Percentiles rank a stretch among this genome's conserved stretches.
phyloP scores from a whole-genome alignment of 352 stramenopile species.

The Globisporangium nunn region DNA sequence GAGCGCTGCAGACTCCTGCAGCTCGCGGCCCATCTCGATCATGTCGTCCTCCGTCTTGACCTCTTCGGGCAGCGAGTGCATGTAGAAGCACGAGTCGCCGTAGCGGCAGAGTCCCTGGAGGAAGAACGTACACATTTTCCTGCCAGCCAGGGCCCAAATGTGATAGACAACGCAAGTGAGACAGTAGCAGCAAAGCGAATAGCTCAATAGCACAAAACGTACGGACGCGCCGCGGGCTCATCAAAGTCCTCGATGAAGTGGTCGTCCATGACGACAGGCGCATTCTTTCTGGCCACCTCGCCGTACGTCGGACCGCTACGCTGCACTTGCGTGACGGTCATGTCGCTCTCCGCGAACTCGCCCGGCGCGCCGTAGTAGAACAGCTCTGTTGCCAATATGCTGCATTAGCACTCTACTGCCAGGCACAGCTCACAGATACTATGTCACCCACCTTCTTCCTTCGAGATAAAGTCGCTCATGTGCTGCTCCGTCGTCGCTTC shows the following conservation, averaged over 20 bases:
- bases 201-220: constrained; percentile 12
- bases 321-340: neutral
- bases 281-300: constrained; percentile 44
- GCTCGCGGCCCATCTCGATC: constrained; percentile 49
- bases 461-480: constrained; percentile 71
- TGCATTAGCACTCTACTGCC: neutral
- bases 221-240: constrained; percentile 42
- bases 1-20: constrained; percentile 51
- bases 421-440: neutral
- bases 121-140: constrained; percentile 80
- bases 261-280: constrained; percentile 12
- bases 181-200: neutral
- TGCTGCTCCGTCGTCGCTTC: constrained; percentile 15
- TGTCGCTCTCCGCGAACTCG: constrained; percentile 39
- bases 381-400: constrained; percentile 24
- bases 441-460: constrained; percentile 53
- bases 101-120: constrained; percentile 76
- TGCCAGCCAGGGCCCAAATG: constrained; percentile 4
- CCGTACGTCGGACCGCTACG: constrained; percentile 40
- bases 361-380: constrained; percentile 77
- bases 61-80: constrained; percentile 45
- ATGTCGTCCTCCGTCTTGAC: constrained; percentile 43
- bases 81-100: constrained; percentile 75
- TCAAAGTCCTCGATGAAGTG: constrained; percentile 24
- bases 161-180: too few relatives aligned